Base-by-base conservation (phyloP, 129 eudicot genomes). In the Centrapalus pauciflorus region DNA sequence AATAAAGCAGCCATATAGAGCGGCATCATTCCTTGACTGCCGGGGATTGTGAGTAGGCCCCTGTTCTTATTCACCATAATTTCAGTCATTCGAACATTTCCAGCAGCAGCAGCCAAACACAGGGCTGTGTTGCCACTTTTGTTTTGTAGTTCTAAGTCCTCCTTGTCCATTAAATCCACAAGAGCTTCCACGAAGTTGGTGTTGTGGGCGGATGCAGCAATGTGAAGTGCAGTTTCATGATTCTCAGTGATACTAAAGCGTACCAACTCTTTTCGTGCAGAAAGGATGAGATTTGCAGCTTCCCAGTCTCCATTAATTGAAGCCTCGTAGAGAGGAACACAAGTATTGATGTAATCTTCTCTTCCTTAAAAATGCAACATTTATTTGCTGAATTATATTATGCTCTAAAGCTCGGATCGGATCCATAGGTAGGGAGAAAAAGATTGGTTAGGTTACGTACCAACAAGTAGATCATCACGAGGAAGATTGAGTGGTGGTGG, bases 221-320 rank as follows among this genome's bases (percentile, higher is more conserved):
- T 55, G 33, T 79, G 85, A 48, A 80, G 89, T 19, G 79, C 62
- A 5, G 76, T 72, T 17, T 73, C 83, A 21, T 66, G 16, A 8
- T 74, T 67, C 23, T 49, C 71, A 0, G 78, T 75, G 66, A 81
- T 71, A 55, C 72, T 54, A 43, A 48, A 71, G 7, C 72, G 34
- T 50, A 66, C 27, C 12, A 79, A 63, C 0, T 66, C 19, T 23
- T 59, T 49, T 7, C 49, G 65, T 10, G 2, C 12, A 1, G 1
- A 11, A 19, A 75, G 5, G 51, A 69, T 69, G 30, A 5, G 7
- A 34, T 40, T 29, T 0, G 46, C 84, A 20, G 16, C 23, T 49
- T 75, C 72, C 78, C 74, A 75, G 23, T 80, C 75, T 34, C 80
- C 81, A 23, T 50, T 17, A 14, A 69, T 38, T 38, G 70, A 61